phyloP scores from a whole-genome alignment of 768 basidiomycete species.

The Rhizopogon vesiculosus region DNA sequence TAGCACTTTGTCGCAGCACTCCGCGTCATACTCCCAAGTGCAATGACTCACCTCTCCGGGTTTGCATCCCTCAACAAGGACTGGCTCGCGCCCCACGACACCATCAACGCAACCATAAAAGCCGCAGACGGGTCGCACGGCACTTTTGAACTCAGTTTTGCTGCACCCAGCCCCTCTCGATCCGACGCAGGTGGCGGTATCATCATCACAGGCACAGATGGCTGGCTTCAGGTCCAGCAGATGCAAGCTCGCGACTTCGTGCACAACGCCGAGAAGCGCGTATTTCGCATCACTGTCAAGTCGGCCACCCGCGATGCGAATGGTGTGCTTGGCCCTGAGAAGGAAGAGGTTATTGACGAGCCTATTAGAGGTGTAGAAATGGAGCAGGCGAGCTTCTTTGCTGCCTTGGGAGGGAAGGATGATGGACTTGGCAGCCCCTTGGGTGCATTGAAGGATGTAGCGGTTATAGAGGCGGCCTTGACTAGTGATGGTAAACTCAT shows the following conservation, averaged over 20 bases:
- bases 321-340: slow-evolving; percentile 25
- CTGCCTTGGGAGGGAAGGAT: slow-evolving; percentile 39
- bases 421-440: slow-evolving; percentile 57
- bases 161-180: slow-evolving; percentile 42
- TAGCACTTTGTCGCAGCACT: slow-evolving; percentile 68
- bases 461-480: slow-evolving; percentile 74
- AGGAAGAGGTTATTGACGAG: slow-evolving; percentile 44
- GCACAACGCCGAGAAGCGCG: slow-evolving; percentile 15
- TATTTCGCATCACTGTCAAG: slow-evolving; percentile 38
- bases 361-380: slow-evolving; percentile 46
- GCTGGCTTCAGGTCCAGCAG: slow-evolving; percentile 49
- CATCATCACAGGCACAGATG: slow-evolving; percentile 57
- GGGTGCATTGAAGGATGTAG: slow-evolving; percentile 68
- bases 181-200: slow-evolving; percentile 20
- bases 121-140: slow-evolving; percentile 50
- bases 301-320: slow-evolving; percentile 15
- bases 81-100: slow-evolving; percentile 76
- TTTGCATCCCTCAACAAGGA: slow-evolving; percentile 66
- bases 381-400: slow-evolving; percentile 58
- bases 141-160: slow-evolving; percentile 59
- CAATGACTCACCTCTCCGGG: slow-evolving; percentile 53
- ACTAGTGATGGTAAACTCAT: slow-evolving; percentile 59
- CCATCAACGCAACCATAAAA: slow-evolving; percentile 54
- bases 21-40: slow-evolving; percentile 50
- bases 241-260: slow-evolving; percentile 20